phyloP scores from a whole-genome alignment of 768 basidiomycete genomes.

The Russula griseocarnosa region DNA sequence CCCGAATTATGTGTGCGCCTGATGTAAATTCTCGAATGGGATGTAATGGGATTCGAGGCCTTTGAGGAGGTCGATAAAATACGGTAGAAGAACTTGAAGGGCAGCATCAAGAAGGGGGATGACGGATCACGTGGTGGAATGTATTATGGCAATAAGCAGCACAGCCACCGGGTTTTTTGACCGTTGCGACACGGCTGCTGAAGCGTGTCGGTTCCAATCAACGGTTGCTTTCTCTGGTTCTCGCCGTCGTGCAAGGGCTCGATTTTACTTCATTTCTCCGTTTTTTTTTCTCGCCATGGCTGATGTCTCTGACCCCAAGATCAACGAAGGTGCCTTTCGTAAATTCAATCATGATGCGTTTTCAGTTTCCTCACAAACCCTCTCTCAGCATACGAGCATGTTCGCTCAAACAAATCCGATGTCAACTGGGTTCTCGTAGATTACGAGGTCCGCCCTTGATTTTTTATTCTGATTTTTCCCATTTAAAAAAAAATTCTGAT shows the following conservation, averaged over 20 bases:
- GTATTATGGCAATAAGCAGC: slow-evolving; percentile 9
- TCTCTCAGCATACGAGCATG: slow-evolving; percentile 74
- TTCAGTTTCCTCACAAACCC: slow-evolving; percentile 3
- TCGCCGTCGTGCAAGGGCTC: slow-evolving; percentile 13
- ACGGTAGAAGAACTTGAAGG: slow-evolving; percentile 7
- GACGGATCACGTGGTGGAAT: slow-evolving; percentile 3
- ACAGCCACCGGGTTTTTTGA: slow-evolving; percentile 19
- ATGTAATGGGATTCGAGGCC: not conserved
- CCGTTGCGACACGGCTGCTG: not conserved
- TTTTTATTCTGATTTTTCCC: not conserved
- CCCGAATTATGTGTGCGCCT: slow-evolving; percentile 1
- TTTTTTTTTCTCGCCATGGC: slow-evolving; percentile 21
- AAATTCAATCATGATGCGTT: not conserved
- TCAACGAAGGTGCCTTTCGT: slow-evolving; percentile 24
- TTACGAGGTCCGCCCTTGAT: slow-evolving; percentile 57
- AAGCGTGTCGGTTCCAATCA: not conserved
- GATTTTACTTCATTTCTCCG: not conserved
- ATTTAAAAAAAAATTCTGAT: slow-evolving; percentile 8
- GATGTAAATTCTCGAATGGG: not conserved
- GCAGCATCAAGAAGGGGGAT: slow-evolving; percentile 2
- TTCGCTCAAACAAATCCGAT: slow-evolving; percentile 79
- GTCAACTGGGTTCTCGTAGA: slow-evolving; percentile 89
- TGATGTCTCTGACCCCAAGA: slow-evolving; percentile 28
- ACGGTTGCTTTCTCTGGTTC: slow-evolving; percentile 1
- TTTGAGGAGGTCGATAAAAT: not conserved